Evolutionary conservation across 306 rosid genomes (phyloP), one percentile per base, ranked within the genome.

Genomic region (Delonix regia): DNA sequence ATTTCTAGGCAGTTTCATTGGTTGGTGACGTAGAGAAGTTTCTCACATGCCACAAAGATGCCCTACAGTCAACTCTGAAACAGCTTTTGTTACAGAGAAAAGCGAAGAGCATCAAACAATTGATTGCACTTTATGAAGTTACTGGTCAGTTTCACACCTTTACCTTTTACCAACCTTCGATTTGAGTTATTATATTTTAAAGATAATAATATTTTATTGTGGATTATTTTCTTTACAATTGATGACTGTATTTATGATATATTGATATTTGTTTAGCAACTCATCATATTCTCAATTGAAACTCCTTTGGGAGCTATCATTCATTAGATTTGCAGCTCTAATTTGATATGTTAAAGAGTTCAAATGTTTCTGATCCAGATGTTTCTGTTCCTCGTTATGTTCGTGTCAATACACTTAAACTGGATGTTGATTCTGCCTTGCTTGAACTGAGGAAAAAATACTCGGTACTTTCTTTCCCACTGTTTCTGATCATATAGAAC

Each of bases 321-420:
- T 53, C 33, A 70, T 75, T 44, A 13, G 28, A 51, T 11, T 62
- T 57, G 21, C 65, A 55, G 72, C 74, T 72, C 27, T 56, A 47
- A 56, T 59, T 6, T 71, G 73, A 28, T 55, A 64, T 45, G 53
- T 52, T 47, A 53, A 56, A 36, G 28, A 52, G 78, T 73, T 74
- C 69, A 5, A 69, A 78, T 16, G 61, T 75, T 84, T 76, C 41
- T 71, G 60, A 57, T 89, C 88, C 97, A 89, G 97, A 83, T 78
- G 69, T 83, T 75, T 87, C 90, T 71, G 36, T 69, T 67, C 94
- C 97, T 80, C 94, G 99, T 57, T 82, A 83, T 84, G 95, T 93
- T 83, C 97, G 97, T n/a, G 97, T 93, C 25, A 93, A 93, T 83
- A 86, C 99, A 19, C 90, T 93, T 85, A 91, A 93, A 80, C 60